Conservation (phyloP, 345 rosid species). For the Camelina sativa region DNA sequence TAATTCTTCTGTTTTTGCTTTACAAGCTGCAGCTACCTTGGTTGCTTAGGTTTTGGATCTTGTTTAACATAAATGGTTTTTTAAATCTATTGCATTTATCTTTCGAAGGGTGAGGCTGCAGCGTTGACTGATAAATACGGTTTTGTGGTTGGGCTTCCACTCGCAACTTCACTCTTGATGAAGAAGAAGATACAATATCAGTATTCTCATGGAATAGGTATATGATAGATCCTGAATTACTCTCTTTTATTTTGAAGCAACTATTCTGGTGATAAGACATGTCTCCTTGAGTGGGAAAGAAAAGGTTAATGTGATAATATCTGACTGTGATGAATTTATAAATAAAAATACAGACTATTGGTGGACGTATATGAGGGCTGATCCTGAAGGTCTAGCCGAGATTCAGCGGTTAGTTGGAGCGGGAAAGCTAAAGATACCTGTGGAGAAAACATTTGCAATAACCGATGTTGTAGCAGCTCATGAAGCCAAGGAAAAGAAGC, state of each 20-base stretch:
- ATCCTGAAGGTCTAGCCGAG: conserved; percentile 80
- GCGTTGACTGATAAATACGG: conserved; percentile 84
- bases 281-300: neutral
- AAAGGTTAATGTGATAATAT: conserved; percentile 7
- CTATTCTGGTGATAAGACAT: neutral
- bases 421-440: conserved; percentile 76
- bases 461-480: conserved; percentile 86
- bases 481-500: conserved; percentile 73
- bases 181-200: conserved; percentile 80
- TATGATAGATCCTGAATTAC: conserved; percentile 20
- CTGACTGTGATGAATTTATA: conserved; percentile 15
- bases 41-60: conserved; percentile 24
- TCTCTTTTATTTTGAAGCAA: neutral
- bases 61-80: neutral
- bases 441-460: conserved; percentile 80
- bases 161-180: conserved; percentile 68
- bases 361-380: conserved; percentile 94
- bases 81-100: conserved; percentile 10
- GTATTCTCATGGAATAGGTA: conserved; percentile 91
- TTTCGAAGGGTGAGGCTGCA: conserved; percentile 86
- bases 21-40: conserved; percentile 4
- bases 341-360: conserved; percentile 57
- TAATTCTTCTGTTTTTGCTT: neutral
- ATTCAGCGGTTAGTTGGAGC: conserved; percentile 73
- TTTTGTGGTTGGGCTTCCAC: conserved; percentile 77